phyloP scores from a whole-genome alignment of 1,284 basidiomycete genomes.

The Polyporus tsugae region DNA sequence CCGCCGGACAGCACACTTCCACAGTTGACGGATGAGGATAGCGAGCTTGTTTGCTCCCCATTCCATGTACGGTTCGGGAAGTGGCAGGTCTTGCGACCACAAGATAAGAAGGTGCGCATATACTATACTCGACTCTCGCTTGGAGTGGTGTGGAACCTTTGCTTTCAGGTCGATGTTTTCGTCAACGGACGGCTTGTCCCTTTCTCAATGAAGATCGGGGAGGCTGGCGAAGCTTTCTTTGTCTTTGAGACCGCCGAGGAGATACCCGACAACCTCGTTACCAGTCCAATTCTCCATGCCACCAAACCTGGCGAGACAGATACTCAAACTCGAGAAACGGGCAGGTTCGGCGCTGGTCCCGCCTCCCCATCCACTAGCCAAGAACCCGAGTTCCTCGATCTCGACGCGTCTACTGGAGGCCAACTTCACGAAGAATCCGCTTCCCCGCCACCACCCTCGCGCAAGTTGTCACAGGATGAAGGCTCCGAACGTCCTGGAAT shows the following conservation, averaged over 20 bases:
- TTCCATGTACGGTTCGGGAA: conserved; percentile 99
- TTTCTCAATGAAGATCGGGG: conserved; percentile 98
- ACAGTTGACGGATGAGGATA: conserved; percentile 58
- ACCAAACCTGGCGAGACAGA: conserved; percentile 55
- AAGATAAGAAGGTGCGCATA: conserved; percentile 86
- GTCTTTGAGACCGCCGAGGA: conserved; percentile 97
- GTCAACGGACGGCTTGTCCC: conserved; percentile 87
- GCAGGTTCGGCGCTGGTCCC: conserved; percentile 48
- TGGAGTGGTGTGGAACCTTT: not conserved
- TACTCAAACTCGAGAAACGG: conserved; percentile 38
- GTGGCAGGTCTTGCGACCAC: conserved; percentile 93
- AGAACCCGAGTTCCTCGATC: conserved; percentile 74
- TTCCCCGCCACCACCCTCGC: not conserved
- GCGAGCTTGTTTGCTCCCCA: conserved; percentile 90
- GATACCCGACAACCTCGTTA: conserved; percentile 93
- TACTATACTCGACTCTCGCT: not conserved
- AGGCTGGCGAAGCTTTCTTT: conserved; percentile 99
- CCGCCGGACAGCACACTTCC: conserved; percentile 19
- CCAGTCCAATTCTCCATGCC: conserved; percentile 86
- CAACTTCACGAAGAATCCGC: conserved; percentile 6
- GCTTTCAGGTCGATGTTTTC: conserved; percentile 77
- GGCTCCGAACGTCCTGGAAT: conserved; percentile 23
- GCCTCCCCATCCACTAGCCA: conserved; percentile 37
- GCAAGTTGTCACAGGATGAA: conserved; percentile 19
- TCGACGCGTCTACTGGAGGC: conserved; percentile 51